Percentiles rank a stretch among this genome's conserved stretches.
Conservation (phyloP, 2,329 filamentous ascomycete species). For the Trichoderma sp. region DNA sequence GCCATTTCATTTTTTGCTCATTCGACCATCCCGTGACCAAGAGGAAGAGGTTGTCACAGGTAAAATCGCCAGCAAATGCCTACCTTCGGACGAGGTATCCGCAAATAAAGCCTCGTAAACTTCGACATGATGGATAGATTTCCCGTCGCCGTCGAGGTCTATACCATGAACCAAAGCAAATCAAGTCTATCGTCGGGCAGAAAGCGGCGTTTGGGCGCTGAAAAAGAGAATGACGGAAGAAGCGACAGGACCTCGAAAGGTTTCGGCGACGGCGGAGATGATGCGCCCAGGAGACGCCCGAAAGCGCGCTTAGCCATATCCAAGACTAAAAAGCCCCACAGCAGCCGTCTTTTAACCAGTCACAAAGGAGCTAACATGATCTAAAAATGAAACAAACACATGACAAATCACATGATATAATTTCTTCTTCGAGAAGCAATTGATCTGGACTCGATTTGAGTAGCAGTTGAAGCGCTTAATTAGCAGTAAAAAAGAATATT, state of each 20-base stretch:
- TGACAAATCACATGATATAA: slow-evolving; percentile 13
- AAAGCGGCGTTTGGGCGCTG: not conserved
- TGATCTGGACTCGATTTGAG: not conserved
- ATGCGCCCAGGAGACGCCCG: slow-evolving; percentile 20
- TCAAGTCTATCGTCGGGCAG: not conserved
- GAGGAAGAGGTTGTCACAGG: not conserved
- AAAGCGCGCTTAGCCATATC: slow-evolving; percentile 16
- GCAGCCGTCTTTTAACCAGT: not conserved
- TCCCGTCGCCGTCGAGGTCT: not conserved
- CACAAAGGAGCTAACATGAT: not conserved
- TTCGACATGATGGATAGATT: slow-evolving; percentile 36
- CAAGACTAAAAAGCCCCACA: not conserved
- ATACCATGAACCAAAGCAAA: not conserved
- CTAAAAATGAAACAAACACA: not conserved
- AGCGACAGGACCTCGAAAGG: slow-evolving; percentile 11
- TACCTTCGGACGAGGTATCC: slow-evolving; percentile 46
- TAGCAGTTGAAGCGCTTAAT: not conserved
- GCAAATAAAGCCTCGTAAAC: slow-evolving; percentile 42
- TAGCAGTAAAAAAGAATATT: slow-evolving; percentile 15
- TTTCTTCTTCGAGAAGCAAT: not conserved
- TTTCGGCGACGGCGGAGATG: slow-evolving; percentile 26
- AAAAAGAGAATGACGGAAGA: not conserved
- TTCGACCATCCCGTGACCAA: not conserved
- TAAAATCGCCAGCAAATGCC: slow-evolving; percentile 27
- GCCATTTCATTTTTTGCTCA: too few species aligned